Evolutionary conservation across 768 basidiomycete genomes (phyloP).

Genomic region (Boletus sp.): DNA sequence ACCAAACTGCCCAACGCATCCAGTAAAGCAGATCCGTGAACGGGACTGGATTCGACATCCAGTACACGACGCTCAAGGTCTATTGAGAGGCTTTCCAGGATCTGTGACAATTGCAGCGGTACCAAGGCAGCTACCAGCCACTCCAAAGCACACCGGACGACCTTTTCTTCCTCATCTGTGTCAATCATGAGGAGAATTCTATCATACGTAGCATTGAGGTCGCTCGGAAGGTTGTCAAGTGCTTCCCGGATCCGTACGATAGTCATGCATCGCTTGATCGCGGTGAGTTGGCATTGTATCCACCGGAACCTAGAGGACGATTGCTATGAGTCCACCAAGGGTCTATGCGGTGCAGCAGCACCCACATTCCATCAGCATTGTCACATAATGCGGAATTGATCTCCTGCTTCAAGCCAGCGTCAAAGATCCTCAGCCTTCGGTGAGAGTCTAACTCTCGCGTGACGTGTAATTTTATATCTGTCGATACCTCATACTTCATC

Average conservation of each 20-base stretch:
- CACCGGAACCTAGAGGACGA: constrained; percentile 13
- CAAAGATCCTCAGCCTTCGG: not conserved
- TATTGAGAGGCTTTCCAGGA: constrained; percentile 3
- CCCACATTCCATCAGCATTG: constrained; percentile 13
- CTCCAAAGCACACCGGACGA: not conserved
- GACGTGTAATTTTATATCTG: constrained; percentile 4
- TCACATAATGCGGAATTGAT: not conserved
- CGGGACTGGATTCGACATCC: not conserved
- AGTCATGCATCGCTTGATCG: not conserved
- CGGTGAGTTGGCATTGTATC: constrained; percentile 8
- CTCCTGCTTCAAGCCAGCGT: not conserved
- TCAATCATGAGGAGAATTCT: too few species aligned
- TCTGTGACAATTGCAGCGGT: not conserved
- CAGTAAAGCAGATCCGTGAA: not conserved
- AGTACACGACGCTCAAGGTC: not conserved
- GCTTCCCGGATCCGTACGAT: not conserved
- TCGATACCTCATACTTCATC: not conserved
- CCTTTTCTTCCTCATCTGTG: not conserved
- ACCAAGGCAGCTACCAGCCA: constrained; percentile 2
- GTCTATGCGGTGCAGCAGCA: too few species aligned
- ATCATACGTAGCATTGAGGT: constrained; percentile 1
- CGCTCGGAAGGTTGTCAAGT: not conserved
- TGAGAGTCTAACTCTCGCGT: constrained; percentile 1
- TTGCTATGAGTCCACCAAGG: too few species aligned
- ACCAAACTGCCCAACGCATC: constrained; percentile 6